Conservation (phyloP, 2,329 filamentous ascomycete species). For the Pseudofabraea citricarpa region DNA sequence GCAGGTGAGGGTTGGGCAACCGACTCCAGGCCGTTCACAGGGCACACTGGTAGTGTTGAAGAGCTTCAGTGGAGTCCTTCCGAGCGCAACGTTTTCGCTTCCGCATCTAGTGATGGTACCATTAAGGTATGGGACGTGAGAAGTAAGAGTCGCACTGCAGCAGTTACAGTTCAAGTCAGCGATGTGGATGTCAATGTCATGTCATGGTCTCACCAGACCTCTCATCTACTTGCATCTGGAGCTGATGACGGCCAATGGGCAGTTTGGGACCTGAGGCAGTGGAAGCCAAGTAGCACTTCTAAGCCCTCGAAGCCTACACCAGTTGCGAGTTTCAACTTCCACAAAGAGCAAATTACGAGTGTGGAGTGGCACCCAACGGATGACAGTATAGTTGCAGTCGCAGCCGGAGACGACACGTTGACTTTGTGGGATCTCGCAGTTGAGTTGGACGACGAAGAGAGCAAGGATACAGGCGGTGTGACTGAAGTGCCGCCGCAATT, state of each 20-base stretch:
- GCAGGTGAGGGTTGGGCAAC: constrained; percentile 88
- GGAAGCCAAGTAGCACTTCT: constrained; percentile 62
- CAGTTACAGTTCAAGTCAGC: constrained; percentile 80
- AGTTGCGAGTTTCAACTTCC: constrained; percentile 91
- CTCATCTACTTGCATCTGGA: constrained; percentile 85
- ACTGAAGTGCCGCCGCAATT: constrained; percentile 88
- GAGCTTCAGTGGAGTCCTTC: constrained; percentile 96
- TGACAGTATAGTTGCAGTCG: constrained; percentile 90
- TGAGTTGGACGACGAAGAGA: constrained; percentile 95
- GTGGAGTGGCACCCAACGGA: constrained; percentile 98
- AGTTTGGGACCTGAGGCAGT: constrained; percentile 93
- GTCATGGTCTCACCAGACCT: constrained; percentile 86
- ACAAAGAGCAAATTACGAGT: constrained; percentile 93
- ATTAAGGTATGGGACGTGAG: constrained; percentile 95
- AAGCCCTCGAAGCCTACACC: constrained; percentile 58
- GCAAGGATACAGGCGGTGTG: constrained; percentile 81
- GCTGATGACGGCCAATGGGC: constrained; percentile 92
- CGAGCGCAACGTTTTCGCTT: constrained; percentile 90
- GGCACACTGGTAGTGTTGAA: constrained; percentile 82
- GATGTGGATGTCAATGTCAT: constrained; percentile 91
- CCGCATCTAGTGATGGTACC: constrained; percentile 87
- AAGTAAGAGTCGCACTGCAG: constrained; percentile 83
- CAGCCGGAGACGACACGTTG: constrained; percentile 87
- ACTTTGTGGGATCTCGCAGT: constrained; percentile 97
- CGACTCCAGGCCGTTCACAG: constrained; percentile 76